These are phyloP conservation scores for Mycena indigotica DNA, from an alignment of 768 basidiomycete species.

Conservation along the genomic window DNA sequence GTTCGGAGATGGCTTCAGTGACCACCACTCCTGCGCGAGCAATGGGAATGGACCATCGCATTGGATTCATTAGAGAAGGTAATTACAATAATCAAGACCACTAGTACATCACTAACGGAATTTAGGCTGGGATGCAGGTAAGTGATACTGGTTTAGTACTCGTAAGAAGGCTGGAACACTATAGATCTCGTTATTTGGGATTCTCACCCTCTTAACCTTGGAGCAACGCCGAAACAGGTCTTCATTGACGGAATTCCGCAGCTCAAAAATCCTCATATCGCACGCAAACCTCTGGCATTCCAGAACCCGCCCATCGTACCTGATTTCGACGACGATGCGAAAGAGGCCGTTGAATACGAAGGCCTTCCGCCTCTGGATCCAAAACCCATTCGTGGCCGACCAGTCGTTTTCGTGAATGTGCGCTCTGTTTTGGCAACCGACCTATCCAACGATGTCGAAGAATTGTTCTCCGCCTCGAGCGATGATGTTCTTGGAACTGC, in stretches of 20 bases:
- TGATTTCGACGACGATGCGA: constrained; percentile 69
- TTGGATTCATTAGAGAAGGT: constrained; percentile 78
- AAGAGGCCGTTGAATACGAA: constrained; percentile 61
- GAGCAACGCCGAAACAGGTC: constrained; percentile 83
- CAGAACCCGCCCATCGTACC: constrained; percentile 60
- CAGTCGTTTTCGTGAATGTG: constrained; percentile 59
- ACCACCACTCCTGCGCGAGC: constrained; percentile 72
- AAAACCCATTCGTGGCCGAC: constrained; percentile 37
- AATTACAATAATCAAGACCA: background rate
- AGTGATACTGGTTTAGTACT: background rate
- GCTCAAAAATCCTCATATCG: constrained; percentile 46
- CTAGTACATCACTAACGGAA: constrained; percentile 1
- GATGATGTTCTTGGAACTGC: constrained; percentile 24
- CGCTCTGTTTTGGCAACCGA: constrained; percentile 35
- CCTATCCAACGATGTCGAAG: constrained; percentile 2
- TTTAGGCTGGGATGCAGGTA: constrained; percentile 76
- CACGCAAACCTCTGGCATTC: constrained; percentile 52
- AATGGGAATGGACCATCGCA: constrained; percentile 77
- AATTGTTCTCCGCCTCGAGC: background rate
- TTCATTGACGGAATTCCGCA: constrained; percentile 91
- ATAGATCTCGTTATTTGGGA: constrained; percentile 82
- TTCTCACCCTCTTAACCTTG: constrained; percentile 78
- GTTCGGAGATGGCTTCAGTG: constrained; percentile 58
- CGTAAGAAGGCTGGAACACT: background rate
- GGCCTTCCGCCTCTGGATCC: constrained; percentile 74